Evolutionary conservation across 768 basidiomycete genomes (phyloP), one percentile per base, ranked within the genome.

Genomic region (Omphalotus guepiniiformis): DNA sequence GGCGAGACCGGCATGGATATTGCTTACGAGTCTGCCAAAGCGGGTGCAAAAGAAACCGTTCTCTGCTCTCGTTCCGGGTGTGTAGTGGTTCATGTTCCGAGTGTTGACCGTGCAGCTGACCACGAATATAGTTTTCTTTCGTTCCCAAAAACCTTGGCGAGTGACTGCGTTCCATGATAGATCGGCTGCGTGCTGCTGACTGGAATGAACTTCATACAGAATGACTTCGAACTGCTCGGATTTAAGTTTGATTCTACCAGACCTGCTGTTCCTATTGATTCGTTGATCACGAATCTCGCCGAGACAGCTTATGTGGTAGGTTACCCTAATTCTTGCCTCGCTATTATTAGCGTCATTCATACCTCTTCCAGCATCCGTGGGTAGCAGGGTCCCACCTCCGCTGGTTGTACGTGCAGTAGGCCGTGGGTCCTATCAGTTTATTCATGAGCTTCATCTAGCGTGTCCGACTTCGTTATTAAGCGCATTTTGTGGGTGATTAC

Each of bases 1-100:
- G 81, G 81, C 2, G 81, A 83, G 58, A 83, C 81, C 4, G 79
- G 79, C 2, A 77, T 80, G 75, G 81, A 83, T 53, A 59, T 83
- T 15, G 76, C 71, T 25, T 74, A 74, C 48, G 73, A 73, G 51
- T 61, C 71, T 43, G 71, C 65, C 6, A 74, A 81, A 53, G 74
- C 75, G 0, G 72, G 71, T 2, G 75, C 79, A 3, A 68, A 70
- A 44, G 71, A 79, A 55, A 76, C 76, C 0, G 70, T 73, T 6
- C 62, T 83, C 26, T 80, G 79, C 53, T 68, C 76, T 26, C 64
- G 79, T 32, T 67, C 68, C 21, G 78, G 79, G 73, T 72, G 50
- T 36, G 63, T 30, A 13, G 41, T 27, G n/a, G 11, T 29, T 23
- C 23, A 41, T 22, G 6, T 9, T 30, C 12, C 40, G 5, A 1